Conservation (phyloP, 768 basidiomycete species). For the Clavaria fumosa region DNA sequence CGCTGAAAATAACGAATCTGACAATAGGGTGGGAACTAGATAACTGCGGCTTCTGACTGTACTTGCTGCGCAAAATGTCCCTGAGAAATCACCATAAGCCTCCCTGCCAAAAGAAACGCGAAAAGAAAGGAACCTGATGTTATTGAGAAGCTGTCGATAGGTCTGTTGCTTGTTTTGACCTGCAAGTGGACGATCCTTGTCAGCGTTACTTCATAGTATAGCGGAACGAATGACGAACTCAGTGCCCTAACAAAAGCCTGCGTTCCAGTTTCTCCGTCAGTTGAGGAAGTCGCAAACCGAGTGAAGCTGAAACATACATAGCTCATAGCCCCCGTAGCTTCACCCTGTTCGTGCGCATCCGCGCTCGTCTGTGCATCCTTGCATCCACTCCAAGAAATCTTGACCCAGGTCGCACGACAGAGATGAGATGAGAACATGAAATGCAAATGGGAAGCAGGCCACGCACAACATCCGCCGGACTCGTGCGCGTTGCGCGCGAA, state of each 20-base stretch:
- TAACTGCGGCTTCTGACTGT: slow-evolving; percentile 42
- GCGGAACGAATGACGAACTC: slow-evolving; percentile 21
- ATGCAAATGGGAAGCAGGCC: background rate
- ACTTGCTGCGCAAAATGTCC: slow-evolving; percentile 28
- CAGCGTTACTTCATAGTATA: slow-evolving; percentile 1
- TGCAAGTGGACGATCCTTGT: slow-evolving; percentile 9
- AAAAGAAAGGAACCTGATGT: slow-evolving; percentile 6
- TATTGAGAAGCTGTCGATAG: slow-evolving; percentile 32
- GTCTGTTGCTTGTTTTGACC: slow-evolving; percentile 33
- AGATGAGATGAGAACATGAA: slow-evolving; percentile 1
- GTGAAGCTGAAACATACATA: slow-evolving; percentile 33
- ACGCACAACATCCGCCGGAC: slow-evolving; percentile 75
- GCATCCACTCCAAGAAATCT: slow-evolving; percentile 83
- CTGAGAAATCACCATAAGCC: slow-evolving; percentile 18
- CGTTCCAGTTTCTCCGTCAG: slow-evolving; percentile 2
- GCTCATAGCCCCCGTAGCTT: slow-evolving; percentile 69
- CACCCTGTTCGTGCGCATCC: slow-evolving; percentile 50
- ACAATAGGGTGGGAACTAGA: slow-evolving; percentile 30
- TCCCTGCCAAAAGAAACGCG: background rate
- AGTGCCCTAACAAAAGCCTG: slow-evolving; percentile 46
- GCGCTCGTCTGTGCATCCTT: slow-evolving; percentile 76
- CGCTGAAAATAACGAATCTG: slow-evolving; percentile 10
- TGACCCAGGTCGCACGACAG: slow-evolving; percentile 1
- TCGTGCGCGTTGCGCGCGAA: slow-evolving; percentile 49
- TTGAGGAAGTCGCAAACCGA: background rate